Evolutionary conservation across 2,329 filamentous ascomycete species (phyloP), one percentile per base, ranked within the genome.

Genomic region (Aspergillus caelatus): DNA sequence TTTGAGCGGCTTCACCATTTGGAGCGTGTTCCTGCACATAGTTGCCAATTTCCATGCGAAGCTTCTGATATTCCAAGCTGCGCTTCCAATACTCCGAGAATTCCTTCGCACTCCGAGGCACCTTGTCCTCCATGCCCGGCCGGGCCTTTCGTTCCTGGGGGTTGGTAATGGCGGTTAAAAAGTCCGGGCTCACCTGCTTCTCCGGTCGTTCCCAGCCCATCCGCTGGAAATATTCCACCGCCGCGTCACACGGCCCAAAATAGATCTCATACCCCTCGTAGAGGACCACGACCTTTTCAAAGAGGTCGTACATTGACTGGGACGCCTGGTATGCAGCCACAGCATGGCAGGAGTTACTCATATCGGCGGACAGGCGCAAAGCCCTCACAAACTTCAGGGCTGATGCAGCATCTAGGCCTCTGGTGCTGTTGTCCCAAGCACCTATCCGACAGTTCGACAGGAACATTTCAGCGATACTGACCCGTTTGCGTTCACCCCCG

Each of bases 241-340:
- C 91, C 1, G 81, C 74, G 4, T 70, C 71, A 0, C 86, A 84
- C 0, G 84, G 83, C 0, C 91, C 91, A 66, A 88, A 93, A 79
- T 87, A 94, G 69, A 93, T 91, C 71, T 92, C 84, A 0, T 87
- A 84, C 0, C 91, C 91, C 67, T 91, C 88, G 70, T 92, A 91
- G 0, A 92, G 80, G 0, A 93, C 87, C 0, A 86, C 81, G 0
- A 85, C 85, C 72, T 91, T 91, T 75, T 92, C 89, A 67, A 92
- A 92, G 19, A 85, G 45, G 36, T 71, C 63, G 43, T 71, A 72
- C 58, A 69, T 69, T 86, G 79, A 71, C 61, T 80, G 75, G 55
- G 74, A 74, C 19, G 77, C 78, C 65, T 80, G 78, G 68, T 86
- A 87, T 7, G 84, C 82, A 0, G 84, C 81, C 9, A 86, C 81